A percentile compares a stretch with the other conserved stretches of the same genome.
Evolutionary conservation across 768 basidiomycete species (phyloP).

Genomic region (Auriscalpium microsporum): DNA sequence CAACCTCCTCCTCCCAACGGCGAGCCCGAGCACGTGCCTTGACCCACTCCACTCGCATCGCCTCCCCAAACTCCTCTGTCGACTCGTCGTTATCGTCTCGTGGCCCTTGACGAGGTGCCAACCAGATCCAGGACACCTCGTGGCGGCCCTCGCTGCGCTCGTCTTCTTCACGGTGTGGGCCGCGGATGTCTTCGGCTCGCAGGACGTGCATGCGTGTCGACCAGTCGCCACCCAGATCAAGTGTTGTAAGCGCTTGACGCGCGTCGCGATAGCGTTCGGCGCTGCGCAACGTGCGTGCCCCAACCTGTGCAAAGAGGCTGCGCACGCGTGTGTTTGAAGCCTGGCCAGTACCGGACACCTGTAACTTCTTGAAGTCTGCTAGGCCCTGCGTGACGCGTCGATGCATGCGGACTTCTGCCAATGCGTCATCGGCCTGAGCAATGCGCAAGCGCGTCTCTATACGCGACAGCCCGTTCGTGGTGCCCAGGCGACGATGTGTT

Average conservation of each 20-base stretch:
- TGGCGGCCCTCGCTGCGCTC: conserved; percentile 6
- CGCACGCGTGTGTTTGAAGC: neutral
- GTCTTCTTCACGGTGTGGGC: neutral
- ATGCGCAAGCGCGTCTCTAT: conserved; percentile 7
- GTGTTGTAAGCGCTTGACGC: neutral
- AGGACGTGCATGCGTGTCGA: neutral
- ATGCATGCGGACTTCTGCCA: conserved; percentile 6
- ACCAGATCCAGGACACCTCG: conserved; percentile 13
- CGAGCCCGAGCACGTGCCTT: conserved; percentile 22
- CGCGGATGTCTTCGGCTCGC: neutral
- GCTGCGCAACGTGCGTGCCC: neutral
- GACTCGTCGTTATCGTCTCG: neutral
- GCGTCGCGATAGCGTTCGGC: neutral
- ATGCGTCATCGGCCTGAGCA: conserved; percentile 8
- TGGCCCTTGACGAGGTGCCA: neutral
- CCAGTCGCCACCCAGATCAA: conserved; percentile 1
- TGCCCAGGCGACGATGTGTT: neutral
- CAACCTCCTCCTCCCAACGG: conserved; percentile 29
- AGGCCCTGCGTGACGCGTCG: neutral
- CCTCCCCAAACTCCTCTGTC: neutral
- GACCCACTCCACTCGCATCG: conserved; percentile 9
- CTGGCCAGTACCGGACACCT: conserved; percentile 6
- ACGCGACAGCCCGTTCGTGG: neutral
- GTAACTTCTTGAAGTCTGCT: neutral
- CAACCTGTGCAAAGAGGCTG: neutral